Base-by-base conservation (phyloP, 495 filamentous ascomycete genomes). In the Daldinia loculata region DNA sequence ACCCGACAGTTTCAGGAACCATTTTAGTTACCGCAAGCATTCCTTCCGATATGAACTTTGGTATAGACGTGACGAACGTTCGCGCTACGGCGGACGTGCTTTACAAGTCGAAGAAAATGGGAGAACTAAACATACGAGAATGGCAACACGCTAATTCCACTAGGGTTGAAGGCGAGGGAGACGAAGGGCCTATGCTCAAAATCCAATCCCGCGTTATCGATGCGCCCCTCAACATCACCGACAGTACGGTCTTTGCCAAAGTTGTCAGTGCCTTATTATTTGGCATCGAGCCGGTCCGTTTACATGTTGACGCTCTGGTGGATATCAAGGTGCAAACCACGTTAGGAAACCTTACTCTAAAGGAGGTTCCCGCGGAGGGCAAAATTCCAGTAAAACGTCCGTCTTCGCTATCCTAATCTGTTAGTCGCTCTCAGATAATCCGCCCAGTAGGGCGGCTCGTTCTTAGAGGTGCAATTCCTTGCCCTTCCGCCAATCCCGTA, bases 61-160 rank as follows among this genome's bases (percentile, higher is more conserved):
- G 85, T 14, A 78, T 99, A 50, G 85, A 92, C 65, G 92, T 98
- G 61, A 88, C 86, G 24, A 83, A 81, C 51, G 87, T 98, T 38
- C 87, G 88, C 30, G 93, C 95, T 6, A 85, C 84, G 45, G 90
- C 94, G 6, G 89, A 94, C 71, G 89, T 98, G 2, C 93, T 83
- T 62, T 97, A 97, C 75, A 81, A 90, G 52, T 84, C 84, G 15
- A 80, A 89, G 50, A 90, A 91, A 74, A 86, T 99, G 57, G 95
- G 95, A 14, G 80, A 87, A 29, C 83, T 99, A 15, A 85, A 93
- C 71, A 74, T 98, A 39, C 75, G 84, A 17, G 83, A 94, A 71
- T 99, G 94, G 95, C 93, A 97, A 75, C 80, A 86, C 27, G 91
- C 95, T 24, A 92, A 91, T 71, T 95, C 94, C n/a, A 91, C 88